Percentiles rank a stretch among this genome's conserved stretches.
Evolutionary conservation across 1,139 yeast genomes (phyloP).

Genomic region (Suhomyces taliae): DNA sequence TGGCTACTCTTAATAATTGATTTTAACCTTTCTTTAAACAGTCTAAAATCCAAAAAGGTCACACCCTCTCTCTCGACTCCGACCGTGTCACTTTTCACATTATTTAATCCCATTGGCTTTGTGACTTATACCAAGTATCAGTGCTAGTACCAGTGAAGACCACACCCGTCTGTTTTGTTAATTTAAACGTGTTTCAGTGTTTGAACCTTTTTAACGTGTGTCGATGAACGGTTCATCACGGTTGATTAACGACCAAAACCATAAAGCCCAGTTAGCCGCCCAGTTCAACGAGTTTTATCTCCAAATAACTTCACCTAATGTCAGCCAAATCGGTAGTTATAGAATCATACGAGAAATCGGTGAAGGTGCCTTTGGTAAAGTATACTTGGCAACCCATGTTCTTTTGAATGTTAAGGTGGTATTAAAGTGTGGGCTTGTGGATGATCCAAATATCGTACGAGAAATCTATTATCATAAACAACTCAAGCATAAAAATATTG

Average conservation of each 20-base stretch:
- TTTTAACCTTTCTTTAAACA: too few relatives aligned
- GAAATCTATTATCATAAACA: slow-evolving; percentile 90
- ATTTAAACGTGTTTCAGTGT: neutral
- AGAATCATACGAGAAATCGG: slow-evolving; percentile 71
- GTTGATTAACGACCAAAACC: slow-evolving; percentile 29
- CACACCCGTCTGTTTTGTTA: neutral
- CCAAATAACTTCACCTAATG: slow-evolving; percentile 51
- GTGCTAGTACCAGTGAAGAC: too few relatives aligned
- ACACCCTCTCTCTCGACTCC: too few relatives aligned
- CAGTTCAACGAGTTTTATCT: slow-evolving; percentile 64
- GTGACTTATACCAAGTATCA: too few relatives aligned
- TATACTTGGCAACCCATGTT: slow-evolving; percentile 77
- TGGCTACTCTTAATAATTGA: too few relatives aligned
- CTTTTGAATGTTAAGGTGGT: slow-evolving; percentile 77
- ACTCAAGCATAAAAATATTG: slow-evolving; percentile 80
- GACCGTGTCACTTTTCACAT: too few relatives aligned
- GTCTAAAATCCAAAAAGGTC: too few relatives aligned
- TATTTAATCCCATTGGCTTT: too few relatives aligned
- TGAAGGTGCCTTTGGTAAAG: slow-evolving; percentile 91
- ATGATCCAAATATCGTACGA: slow-evolving; percentile 86
- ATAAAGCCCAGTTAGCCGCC: slow-evolving; percentile 53
- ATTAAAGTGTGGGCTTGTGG: slow-evolving; percentile 77
- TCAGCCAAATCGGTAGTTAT: slow-evolving; percentile 76
- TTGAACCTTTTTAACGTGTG: neutral
- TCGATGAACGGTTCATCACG: slow-evolving; percentile 20